phyloP scores from a whole-genome alignment of 495 filamentous ascomycete genomes.

The Xeromyces bisporus region DNA sequence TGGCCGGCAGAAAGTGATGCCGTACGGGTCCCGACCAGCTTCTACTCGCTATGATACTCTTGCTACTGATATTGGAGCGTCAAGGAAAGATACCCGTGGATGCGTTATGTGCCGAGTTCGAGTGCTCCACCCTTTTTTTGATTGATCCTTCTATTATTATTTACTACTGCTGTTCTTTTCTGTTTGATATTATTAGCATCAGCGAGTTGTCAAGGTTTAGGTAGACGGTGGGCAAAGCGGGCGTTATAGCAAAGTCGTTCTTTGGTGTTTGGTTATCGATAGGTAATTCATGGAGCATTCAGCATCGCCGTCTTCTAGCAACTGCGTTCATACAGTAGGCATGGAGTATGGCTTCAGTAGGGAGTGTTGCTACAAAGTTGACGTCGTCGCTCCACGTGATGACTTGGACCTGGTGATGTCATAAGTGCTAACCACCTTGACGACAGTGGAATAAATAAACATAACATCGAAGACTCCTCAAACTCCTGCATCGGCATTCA shows the following conservation, averaged over 20 bases:
- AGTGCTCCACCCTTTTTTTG: neutral
- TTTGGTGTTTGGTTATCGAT: no score
- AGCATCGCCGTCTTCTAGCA: no score
- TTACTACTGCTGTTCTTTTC: neutral
- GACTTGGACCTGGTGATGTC: no score
- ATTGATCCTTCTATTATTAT: neutral
- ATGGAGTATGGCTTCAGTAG: no score
- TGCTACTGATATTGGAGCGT: constrained; percentile 6
- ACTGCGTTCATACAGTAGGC: no score
- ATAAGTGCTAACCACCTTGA: no score
- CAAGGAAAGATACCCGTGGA: neutral
- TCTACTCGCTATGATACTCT: constrained; percentile 7
- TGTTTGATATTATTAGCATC: constrained; percentile 11
- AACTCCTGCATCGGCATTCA: neutral
- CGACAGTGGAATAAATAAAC: no score
- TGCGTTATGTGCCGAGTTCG: neutral
- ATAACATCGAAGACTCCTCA: neutral
- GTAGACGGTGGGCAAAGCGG: constrained; percentile 19
- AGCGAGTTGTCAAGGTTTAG: constrained; percentile 8
- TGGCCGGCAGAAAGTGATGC: constrained; percentile 21
- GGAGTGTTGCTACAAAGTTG: no score
- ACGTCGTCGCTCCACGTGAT: no score
- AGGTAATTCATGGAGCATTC: no score
- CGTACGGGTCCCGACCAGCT: constrained; percentile 2
- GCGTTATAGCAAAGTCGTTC: no score